These are phyloP conservation scores for Podochytrium sp. DNA, from an alignment of 192 early-diverging fungal genomes.

Conservation along the genomic window DNA sequence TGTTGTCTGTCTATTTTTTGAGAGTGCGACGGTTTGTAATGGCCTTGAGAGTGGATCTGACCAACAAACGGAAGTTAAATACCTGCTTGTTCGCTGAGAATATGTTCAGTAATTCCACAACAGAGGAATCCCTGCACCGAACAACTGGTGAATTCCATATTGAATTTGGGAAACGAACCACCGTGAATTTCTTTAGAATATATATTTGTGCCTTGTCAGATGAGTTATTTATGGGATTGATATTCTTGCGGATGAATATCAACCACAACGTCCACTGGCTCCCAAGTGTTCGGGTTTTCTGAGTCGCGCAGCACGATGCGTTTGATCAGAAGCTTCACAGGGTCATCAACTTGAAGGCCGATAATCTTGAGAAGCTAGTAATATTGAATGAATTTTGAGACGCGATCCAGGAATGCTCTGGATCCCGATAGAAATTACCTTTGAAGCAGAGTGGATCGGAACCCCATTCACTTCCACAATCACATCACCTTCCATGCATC, in stretches of 20 bases:
- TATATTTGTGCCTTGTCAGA: neutral
- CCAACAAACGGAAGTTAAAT: too few relatives aligned
- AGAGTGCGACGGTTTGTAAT: too few relatives aligned
- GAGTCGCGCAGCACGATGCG: slow-evolving; percentile 47
- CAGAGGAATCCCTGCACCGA: too few relatives aligned
- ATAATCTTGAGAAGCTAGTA: slow-evolving; percentile 35
- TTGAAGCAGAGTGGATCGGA: slow-evolving; percentile 38
- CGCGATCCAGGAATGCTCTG: too few relatives aligned
- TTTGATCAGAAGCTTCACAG: slow-evolving; percentile 38
- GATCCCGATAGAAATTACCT: slow-evolving; percentile 23
- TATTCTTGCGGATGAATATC: neutral
- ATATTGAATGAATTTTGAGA: too few relatives aligned
- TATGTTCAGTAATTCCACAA: too few relatives aligned
- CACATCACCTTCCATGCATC: slow-evolving; percentile 48
- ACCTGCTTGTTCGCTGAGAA: too few relatives aligned
- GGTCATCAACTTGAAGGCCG: slow-evolving; percentile 40
- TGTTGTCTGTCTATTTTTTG: too few relatives aligned
- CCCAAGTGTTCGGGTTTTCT: slow-evolving; percentile 11
- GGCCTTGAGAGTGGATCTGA: too few relatives aligned
- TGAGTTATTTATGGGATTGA: neutral
- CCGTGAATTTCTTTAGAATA: too few relatives aligned
- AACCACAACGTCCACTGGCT: neutral
- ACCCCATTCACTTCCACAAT: slow-evolving; percentile 42
- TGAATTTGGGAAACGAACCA: too few relatives aligned
- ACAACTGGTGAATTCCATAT: too few relatives aligned